phyloP scores from a whole-genome alignment of 768 basidiomycete species.

The Favolaschia claudopus region DNA sequence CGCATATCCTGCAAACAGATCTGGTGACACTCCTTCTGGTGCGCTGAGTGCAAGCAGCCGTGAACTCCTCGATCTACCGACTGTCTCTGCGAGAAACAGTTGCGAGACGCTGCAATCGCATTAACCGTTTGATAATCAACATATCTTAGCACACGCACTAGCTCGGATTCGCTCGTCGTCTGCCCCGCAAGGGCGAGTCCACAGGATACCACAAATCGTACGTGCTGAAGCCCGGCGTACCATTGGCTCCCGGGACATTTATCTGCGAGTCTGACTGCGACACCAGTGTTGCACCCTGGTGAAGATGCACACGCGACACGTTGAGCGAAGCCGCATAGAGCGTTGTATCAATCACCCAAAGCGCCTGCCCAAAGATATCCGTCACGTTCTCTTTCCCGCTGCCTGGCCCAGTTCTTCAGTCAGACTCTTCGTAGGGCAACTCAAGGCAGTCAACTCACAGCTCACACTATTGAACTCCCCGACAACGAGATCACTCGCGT shows the following conservation, averaged over 20 bases:
- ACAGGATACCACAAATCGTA: constrained; percentile 20
- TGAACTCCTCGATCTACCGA: constrained; percentile 33
- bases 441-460: background rate
- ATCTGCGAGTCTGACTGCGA: constrained; percentile 39
- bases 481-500: constrained; percentile 36
- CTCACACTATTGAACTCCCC: constrained; percentile 26
- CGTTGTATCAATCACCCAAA: constrained; percentile 21
- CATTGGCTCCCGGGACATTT: constrained; percentile 28
- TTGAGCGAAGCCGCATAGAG: constrained; percentile 25
- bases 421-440: constrained; percentile 34
- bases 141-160: constrained; percentile 10
- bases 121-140: background rate
- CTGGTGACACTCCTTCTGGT: constrained; percentile 12
- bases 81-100: constrained; percentile 41
- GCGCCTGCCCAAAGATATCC: constrained; percentile 42
- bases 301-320: constrained; percentile 38
- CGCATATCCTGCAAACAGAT: constrained; percentile 38
- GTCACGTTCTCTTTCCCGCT: constrained; percentile 44
- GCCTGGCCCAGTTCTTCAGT: constrained; percentile 30
- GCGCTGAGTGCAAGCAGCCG: constrained; percentile 30
- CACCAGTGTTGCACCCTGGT: constrained; percentile 43
- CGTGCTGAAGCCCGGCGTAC: constrained; percentile 18
- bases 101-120: constrained; percentile 31
- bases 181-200: constrained; percentile 13
- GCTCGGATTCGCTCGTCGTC: constrained; percentile 5